Conservation (phyloP, 257 asterid genomes). For the Linderniella brevidens region DNA sequence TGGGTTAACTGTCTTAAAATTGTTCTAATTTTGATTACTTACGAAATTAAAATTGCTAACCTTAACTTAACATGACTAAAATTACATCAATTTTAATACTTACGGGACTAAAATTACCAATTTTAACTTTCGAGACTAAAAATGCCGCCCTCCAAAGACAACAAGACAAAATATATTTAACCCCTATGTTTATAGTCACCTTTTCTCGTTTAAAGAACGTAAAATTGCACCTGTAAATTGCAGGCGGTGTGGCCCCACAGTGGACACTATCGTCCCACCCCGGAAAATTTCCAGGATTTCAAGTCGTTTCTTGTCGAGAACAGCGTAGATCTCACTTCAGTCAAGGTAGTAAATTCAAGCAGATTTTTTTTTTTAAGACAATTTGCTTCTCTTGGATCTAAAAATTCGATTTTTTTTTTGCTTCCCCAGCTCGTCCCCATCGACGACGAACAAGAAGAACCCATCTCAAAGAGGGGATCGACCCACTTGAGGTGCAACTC, state of each 20-base stretch:
- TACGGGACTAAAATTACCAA: no score
- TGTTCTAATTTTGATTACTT: no score
- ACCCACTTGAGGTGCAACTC: no score
- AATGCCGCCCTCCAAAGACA: no score
- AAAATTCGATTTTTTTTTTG: conserved; percentile 14
- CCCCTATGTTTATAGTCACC: background rate
- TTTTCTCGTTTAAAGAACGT: background rate
- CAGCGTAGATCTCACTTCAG: conserved; percentile 48
- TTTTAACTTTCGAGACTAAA: no score
- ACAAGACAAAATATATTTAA: background rate
- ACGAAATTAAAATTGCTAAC: no score
- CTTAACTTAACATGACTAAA: no score
- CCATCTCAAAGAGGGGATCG: no score
- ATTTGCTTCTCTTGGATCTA: background rate
- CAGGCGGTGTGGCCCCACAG: conserved; percentile 99
- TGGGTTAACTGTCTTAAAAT: no score
- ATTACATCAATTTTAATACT: no score
- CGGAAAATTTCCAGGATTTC: conserved; percentile 71
- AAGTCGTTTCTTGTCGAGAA: conserved; percentile 47
- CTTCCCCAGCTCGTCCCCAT: conserved; percentile 9
- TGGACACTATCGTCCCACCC: conserved; percentile 85
- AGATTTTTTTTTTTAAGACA: conserved; percentile 1
- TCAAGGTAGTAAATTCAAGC: conserved; percentile 33
- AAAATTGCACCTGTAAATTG: conserved; percentile 1
- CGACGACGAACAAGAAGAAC: conserved; percentile 1